Base-by-base conservation (phyloP, 805 yeast genomes). In the Danielozyma ontarioensis region DNA sequence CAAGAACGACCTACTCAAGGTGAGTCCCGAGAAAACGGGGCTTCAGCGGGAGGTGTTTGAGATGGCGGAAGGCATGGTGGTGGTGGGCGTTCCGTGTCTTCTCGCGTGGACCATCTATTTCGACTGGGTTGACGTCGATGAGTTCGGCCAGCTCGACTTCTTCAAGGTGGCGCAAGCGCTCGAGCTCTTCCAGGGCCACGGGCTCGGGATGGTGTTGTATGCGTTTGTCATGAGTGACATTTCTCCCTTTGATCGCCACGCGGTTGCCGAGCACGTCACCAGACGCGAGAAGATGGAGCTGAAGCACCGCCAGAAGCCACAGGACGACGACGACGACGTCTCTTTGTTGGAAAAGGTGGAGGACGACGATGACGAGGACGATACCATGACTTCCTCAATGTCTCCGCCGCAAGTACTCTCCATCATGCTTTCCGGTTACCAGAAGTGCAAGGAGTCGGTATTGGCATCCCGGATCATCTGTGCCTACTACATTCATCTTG, bases 41-140 rank as follows among this genome's bases (percentile, higher is more conserved):
- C 46, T 71, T 17, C 61, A 62, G 7, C 45, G 46, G 1, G 69
- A 72, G 17, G 58, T 88, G 3, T 61, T 62, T 28, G 76, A 72
- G 7, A 68, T 77, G 70, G 75, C 77, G 1, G 79, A 76, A 11
- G 94, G 83, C 23, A 75, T 89, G 80, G 76, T 88, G 3, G 59
- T 81, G 12, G 75, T 90, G 12, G 72, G 76, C 25, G 74, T 80
- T 15, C 68, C 71, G 1, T 77, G 78, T 4, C 64, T 74, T 24
- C 60, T 72, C 19, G 85, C 88, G 1, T 89, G 96, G 95, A 66
- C 70, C 25, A 49, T 80, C 8, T 76, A 76, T 47, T 73, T 87
- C 36, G 93, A 88, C 42, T 83, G 90, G 82, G 44, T 62, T 17
- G 95, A 88, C 53, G 70, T 69, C 5, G 51, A 51, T 4, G 57